Evolutionary conservation across 495 filamentous ascomycete genomes (phyloP), one percentile per base, ranked within the genome.

Genomic region (Glarea lozoyensis): DNA sequence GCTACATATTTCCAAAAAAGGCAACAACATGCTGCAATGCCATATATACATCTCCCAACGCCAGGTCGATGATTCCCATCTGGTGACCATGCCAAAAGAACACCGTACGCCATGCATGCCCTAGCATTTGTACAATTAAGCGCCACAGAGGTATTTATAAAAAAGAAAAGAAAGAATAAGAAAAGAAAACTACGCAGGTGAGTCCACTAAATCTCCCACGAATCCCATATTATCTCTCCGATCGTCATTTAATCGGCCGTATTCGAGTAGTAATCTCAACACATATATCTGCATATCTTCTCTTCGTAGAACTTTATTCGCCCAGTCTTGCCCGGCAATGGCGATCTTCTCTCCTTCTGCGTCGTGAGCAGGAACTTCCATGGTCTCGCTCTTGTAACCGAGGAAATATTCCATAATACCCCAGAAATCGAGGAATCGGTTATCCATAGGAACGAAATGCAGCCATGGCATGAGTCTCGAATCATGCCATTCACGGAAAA

Each of bases 391-490:
- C 3, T 62, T 58, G 33, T 64, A 68, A 10, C 84, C 84, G 2
- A 87, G 49, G 57, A 90, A 89, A 54, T 88, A 90, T 43, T 84
- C 78, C 71, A 92, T 76, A 10, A 92, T 72, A 2, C 76, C 79
- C 40, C 79, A 89, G 34, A 86, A 63, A 55, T 93, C 86, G 25
- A 76, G 67, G 47, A 82, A 89, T 11, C 79, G 71, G 54, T 81
- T 88, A 54, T 90, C 86, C 81, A 92, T 84, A 1, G 86, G 86
- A n/a, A 87, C 81, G 50, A 78, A 87, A 50, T 87, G 82, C 42
- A 73, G 73, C 82, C 82, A 86, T 10, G 79, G 68, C 16, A 82
- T 67, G 6, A 87, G 60, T 16, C 82, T 62, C 25, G 70, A 75
- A 52, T 87, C 82, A 45, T 86, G 82, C 82, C 82, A 86, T 60